Percentiles rank a stretch among this genome's conserved stretches.
Evolutionary conservation across 306 rosid species (phyloP).

Genomic region (Pterocarpus santalinus): DNA sequence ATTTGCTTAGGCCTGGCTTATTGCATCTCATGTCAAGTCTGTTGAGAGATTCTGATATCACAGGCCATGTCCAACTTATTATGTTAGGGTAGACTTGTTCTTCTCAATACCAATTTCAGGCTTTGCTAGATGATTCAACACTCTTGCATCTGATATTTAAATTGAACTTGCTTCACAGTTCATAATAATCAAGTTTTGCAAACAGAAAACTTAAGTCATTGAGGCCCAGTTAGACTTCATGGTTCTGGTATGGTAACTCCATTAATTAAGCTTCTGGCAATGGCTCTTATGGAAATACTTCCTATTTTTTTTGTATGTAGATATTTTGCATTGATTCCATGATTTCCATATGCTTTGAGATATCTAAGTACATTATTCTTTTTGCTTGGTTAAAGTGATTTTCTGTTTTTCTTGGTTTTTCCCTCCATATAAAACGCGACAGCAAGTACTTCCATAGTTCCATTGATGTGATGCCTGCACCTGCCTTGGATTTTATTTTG

Average conservation of each 20-base stretch:
- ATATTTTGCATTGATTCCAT: background rate
- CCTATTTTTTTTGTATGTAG: background rate
- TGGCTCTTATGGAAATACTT: background rate
- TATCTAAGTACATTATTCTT: conserved; percentile 1
- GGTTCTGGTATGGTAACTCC: background rate
- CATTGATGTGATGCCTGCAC: background rate
- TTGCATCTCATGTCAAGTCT: background rate
- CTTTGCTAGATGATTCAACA: background rate
- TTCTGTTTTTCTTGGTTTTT: background rate
- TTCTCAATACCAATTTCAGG: background rate
- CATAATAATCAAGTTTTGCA: background rate
- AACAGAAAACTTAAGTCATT: background rate
- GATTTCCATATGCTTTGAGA: background rate
- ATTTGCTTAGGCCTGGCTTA: background rate
- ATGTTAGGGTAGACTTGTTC: background rate
- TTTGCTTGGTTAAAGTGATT: background rate
- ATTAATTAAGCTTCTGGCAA: background rate
- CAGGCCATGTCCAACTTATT: background rate
- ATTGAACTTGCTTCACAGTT: background rate
- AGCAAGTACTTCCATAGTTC: background rate
- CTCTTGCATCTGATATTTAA: background rate
- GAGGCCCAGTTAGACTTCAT: background rate
- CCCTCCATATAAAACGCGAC: background rate
- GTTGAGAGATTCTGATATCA: background rate
- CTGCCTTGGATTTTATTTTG: background rate